Conservation (phyloP, 169 alveolate genomes). For the Plasmodium falciparum region DNA sequence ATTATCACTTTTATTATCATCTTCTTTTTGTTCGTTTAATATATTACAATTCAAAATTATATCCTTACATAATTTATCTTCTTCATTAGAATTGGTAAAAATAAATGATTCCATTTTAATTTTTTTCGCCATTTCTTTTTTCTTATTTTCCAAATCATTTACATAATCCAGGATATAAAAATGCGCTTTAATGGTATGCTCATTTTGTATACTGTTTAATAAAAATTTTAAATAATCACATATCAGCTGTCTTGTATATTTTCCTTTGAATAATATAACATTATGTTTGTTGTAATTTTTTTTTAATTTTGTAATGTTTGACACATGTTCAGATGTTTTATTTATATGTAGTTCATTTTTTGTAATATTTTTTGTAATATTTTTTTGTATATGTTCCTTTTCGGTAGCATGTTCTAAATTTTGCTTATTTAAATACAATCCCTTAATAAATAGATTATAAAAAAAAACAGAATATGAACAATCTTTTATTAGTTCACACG, state of each 20-base stretch:
- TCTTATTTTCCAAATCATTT: not conserved
- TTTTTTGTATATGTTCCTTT: not conserved
- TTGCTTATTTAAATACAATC: conserved; percentile 9
- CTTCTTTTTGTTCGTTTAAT: not conserved
- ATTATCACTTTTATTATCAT: not conserved
- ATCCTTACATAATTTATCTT: not conserved
- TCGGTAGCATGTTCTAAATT: not conserved
- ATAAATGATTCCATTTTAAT: too few species aligned
- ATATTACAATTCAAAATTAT: not conserved
- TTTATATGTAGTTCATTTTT: too few species aligned
- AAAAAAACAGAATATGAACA: conserved; percentile 26
- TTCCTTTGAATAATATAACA: conserved; percentile 31
- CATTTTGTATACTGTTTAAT: conserved; percentile 43
- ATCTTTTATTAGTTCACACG: conserved; percentile 27
- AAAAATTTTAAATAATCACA: conserved; percentile 24
- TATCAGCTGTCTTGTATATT: conserved; percentile 21
- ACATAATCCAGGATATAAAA: conserved; percentile 41
- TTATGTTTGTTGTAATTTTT: not conserved
- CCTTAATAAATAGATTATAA: conserved; percentile 24
- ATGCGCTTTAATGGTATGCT: not conserved
- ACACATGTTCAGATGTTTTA: not conserved
- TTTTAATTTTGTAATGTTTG: not conserved
- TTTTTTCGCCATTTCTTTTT: not conserved
- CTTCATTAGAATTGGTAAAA: not conserved
- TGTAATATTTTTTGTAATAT: too few species aligned